Evolutionary conservation across 306 rosid species (phyloP).

Genomic region (Quercus wislizeni): DNA sequence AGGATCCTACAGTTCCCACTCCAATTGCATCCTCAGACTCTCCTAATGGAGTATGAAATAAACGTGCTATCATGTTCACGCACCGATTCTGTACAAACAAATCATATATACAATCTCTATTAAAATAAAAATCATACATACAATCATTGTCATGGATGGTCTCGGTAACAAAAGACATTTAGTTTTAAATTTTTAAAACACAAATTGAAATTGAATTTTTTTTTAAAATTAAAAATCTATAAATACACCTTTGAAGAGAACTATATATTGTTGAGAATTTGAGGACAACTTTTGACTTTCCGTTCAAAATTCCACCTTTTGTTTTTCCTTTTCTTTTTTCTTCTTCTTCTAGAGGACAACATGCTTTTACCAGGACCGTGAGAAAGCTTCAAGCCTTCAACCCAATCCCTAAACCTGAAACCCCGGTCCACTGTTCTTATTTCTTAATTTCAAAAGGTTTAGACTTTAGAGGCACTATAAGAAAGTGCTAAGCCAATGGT

Average conservation of each 20-base stretch:
- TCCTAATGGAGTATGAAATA: conserved; percentile 57
- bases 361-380: not conserved
- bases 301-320: not conserved
- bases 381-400: not conserved
- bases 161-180: too few species aligned
- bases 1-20: conserved; percentile 74
- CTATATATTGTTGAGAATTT: not conserved
- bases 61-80: conserved; percentile 70
- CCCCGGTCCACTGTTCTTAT: too few species aligned
- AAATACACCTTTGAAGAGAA: too few species aligned
- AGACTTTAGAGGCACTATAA: too few species aligned
- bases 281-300: not conserved
- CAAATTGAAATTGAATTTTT: too few species aligned
- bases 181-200: too few species aligned
- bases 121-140: too few species aligned
- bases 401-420: too few species aligned
- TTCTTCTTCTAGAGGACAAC: too few species aligned
- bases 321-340: not conserved
- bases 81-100: conserved; percentile 53
- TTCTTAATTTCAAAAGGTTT: too few species aligned
- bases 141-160: not conserved
- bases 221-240: too few species aligned
- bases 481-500: too few species aligned
- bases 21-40: conserved; percentile 58
- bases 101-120: not conserved